phyloP scores from a whole-genome alignment of 1,139 yeast species.

The Diutina rugosa region DNA sequence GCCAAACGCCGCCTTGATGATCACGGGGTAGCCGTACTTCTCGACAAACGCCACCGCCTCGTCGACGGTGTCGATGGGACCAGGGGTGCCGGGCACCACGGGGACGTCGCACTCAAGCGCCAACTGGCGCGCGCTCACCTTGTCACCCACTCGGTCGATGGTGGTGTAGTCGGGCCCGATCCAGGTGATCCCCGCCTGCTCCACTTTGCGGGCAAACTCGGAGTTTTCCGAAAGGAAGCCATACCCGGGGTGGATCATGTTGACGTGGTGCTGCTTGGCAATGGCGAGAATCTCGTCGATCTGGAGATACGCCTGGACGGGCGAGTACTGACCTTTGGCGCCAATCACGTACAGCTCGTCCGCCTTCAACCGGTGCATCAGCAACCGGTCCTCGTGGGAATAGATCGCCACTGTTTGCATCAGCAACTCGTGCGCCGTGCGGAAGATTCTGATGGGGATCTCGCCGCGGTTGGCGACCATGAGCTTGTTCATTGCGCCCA shows the following conservation, averaged over 20 bases:
- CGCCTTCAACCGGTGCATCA: conserved; percentile 89
- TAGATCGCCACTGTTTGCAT: conserved; percentile 97
- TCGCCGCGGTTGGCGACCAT: conserved; percentile 96
- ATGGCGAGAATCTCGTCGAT: conserved; percentile 89
- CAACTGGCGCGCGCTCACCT: conserved; percentile 83
- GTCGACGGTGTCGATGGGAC: conserved; percentile 74
- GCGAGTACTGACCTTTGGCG: conserved; percentile 76
- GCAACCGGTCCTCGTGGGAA: conserved; percentile 89
- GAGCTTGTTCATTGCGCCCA: conserved; percentile 60
- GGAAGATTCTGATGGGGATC: conserved; percentile 78
- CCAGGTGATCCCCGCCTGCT: conserved; percentile 88
- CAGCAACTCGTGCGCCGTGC: conserved; percentile 95
- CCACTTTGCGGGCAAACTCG: conserved; percentile 88
- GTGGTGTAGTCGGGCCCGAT: conserved; percentile 85
- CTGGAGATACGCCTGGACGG: conserved; percentile 93
- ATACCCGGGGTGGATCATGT: conserved; percentile 98
- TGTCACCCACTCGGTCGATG: conserved; percentile 96
- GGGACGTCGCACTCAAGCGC: conserved; percentile 81
- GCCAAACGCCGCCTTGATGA: conserved; percentile 97
- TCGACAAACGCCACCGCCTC: conserved; percentile 74
- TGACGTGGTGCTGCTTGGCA: conserved; percentile 78
- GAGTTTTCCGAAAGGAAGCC: conserved; percentile 94
- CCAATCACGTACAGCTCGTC: conserved; percentile 93
- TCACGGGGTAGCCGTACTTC: conserved; percentile 86
- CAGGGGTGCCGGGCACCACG: conserved; percentile 96